Conservation (phyloP, 2,329 filamentous ascomycete genomes). For the Leptosphaerulina australis region DNA sequence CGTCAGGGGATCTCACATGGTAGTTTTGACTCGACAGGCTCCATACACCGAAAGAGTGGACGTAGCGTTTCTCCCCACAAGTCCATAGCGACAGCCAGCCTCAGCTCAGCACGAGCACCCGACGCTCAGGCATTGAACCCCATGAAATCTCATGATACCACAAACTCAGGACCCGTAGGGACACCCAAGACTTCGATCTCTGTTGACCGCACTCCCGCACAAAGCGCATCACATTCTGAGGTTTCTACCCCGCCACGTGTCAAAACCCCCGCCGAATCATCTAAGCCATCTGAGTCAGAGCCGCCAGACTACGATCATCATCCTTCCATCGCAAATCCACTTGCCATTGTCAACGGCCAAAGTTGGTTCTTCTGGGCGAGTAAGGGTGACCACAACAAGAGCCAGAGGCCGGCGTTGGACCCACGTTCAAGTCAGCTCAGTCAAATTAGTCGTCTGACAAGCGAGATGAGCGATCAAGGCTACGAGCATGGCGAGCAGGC, state of each 20-base stretch:
- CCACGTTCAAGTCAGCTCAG: constrained; percentile 58
- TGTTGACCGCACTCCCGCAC: constrained; percentile 20
- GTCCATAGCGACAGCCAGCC: constrained; percentile 37
- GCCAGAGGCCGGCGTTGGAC: constrained; percentile 33
- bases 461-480: constrained; percentile 37
- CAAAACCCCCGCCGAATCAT: not conserved
- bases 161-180: constrained; percentile 20
- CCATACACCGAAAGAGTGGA: constrained; percentile 29
- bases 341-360: constrained; percentile 58
- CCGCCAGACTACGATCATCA: not conserved
- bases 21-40: constrained; percentile 52
- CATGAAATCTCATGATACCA: constrained; percentile 16
- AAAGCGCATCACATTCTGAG: constrained; percentile 21
- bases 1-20: constrained; percentile 69
- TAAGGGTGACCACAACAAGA: not conserved
- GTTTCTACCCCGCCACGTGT: not conserved
- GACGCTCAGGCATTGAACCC: constrained; percentile 31
- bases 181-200: constrained; percentile 33
- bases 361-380: constrained; percentile 60
- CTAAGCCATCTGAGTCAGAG: not conserved
- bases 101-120: constrained; percentile 19
- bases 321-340: constrained; percentile 46
- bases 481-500: constrained; percentile 54
- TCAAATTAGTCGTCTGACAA: constrained; percentile 62
- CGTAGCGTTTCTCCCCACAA: constrained; percentile 59